Conservation (phyloP, 129 eudicot species). For the Lonicera japonica region DNA sequence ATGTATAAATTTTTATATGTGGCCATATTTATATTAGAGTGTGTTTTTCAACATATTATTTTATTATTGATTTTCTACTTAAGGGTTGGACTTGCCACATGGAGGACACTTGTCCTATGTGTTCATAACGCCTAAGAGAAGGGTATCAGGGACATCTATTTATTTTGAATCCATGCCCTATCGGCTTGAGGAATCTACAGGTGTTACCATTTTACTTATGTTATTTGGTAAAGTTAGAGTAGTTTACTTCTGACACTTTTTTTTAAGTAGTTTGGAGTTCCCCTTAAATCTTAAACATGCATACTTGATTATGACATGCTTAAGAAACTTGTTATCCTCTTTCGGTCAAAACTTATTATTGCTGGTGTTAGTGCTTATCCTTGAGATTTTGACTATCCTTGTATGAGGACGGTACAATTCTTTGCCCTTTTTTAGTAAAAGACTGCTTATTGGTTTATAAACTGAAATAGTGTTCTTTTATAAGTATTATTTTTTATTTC, state of each 20-base stretch:
- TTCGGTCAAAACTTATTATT: conserved; percentile 88
- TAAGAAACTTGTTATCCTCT: conserved; percentile 76
- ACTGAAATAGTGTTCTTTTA: conserved; percentile 22
- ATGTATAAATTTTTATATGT: too few species aligned
- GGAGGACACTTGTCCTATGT: conserved; percentile 98
- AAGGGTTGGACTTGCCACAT: conserved; percentile 95
- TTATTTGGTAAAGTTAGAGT: not conserved
- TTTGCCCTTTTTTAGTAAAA: not conserved
- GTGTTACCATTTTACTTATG: conserved; percentile 16
- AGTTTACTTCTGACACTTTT: too few species aligned
- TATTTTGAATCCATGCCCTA: conserved; percentile 97
- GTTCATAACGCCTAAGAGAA: conserved; percentile 83
- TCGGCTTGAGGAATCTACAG: conserved; percentile 88
- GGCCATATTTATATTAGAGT: too few species aligned
- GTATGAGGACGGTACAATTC: conserved; percentile 78
- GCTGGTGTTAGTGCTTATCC: conserved; percentile 99
- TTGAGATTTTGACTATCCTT: conserved; percentile 90
- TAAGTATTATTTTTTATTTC: not conserved
- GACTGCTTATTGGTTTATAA: not conserved
- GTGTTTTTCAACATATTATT: not conserved
- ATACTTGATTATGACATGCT: conserved; percentile 92
- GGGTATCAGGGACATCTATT: conserved; percentile 92
- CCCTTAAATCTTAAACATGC: conserved; percentile 36
- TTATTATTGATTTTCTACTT: not conserved
- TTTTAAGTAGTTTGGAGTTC: too few species aligned